Conservation (phyloP, 2,329 filamentous ascomycete species). For the Arthroderma uncinatum region DNA sequence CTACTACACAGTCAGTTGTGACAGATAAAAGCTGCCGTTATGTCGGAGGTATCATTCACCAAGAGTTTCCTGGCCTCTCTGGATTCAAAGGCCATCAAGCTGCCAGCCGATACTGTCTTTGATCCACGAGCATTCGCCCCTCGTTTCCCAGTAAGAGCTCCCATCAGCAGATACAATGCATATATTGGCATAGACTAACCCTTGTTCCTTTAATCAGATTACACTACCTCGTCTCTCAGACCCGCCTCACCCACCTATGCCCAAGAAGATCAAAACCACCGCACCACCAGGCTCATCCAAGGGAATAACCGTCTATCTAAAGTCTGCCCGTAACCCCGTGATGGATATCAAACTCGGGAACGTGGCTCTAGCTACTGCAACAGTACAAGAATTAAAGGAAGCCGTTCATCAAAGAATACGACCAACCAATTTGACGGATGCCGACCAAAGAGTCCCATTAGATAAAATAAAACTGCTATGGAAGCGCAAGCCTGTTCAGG, state of each 20-base stretch:
- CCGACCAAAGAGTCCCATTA: slow-evolving; percentile 28
- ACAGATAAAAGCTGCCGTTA: slow-evolving; percentile 25
- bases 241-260: slow-evolving; percentile 33
- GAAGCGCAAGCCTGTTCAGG: slow-evolving; percentile 73
- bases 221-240: slow-evolving; percentile 37
- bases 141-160: slow-evolving; percentile 56
- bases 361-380: slow-evolving; percentile 54
- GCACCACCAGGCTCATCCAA: slow-evolving; percentile 31
- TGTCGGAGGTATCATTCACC: slow-evolving; percentile 78
- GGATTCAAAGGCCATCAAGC: slow-evolving; percentile 66
- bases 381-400: slow-evolving; percentile 66
- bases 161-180: not conserved
- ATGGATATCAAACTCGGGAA: slow-evolving; percentile 55
- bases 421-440: slow-evolving; percentile 39
- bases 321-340: slow-evolving; percentile 59
- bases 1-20: not conserved
- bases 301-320: slow-evolving; percentile 27
- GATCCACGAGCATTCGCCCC: slow-evolving; percentile 69
- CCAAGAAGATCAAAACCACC: slow-evolving; percentile 29
- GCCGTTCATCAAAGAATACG: slow-evolving; percentile 51
- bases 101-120: slow-evolving; percentile 82
- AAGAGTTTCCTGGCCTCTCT: slow-evolving; percentile 71
- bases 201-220: slow-evolving; percentile 25
- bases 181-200: not conserved
- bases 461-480: slow-evolving; percentile 77